Percentiles rank a stretch among this genome's conserved stretches.
Evolutionary conservation across 2,329 filamentous ascomycete species (phyloP).

Genomic region (Colletotrichum somersetense): DNA sequence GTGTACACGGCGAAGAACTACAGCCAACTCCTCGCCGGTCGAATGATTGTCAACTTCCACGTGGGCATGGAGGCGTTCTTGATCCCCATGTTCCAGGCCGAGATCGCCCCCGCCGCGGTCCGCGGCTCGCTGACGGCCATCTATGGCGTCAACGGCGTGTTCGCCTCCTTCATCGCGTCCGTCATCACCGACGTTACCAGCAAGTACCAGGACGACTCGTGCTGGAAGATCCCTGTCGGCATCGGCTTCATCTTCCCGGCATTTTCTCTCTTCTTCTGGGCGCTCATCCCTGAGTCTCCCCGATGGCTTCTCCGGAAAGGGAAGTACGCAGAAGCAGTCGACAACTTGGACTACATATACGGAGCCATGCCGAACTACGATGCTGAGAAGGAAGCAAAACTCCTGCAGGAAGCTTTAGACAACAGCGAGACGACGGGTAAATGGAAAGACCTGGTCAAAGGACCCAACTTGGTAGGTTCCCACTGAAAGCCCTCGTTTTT

Average conservation of each 20-base stretch:
- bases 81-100: constrained; percentile 44
- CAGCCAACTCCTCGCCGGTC: constrained; percentile 37
- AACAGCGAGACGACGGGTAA: constrained; percentile 23
- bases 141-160: constrained; percentile 44
- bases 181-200: constrained; percentile 44
- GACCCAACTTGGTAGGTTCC: constrained; percentile 24
- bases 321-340: constrained; percentile 36
- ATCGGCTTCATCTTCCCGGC: constrained; percentile 42
- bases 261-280: constrained; percentile 37
- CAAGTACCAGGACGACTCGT: constrained; percentile 38
- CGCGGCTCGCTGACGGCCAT: constrained; percentile 42
- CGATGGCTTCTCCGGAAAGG: constrained; percentile 47
- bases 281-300: constrained; percentile 46
- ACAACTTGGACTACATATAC: constrained; percentile 41
- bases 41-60: constrained; percentile 43
- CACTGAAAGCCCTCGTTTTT: background rate
- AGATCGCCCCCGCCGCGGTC: constrained; percentile 43
- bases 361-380: constrained; percentile 38
- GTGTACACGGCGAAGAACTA: constrained; percentile 39
- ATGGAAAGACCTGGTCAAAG: constrained; percentile 36
- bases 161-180: constrained; percentile 43
- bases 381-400: constrained; percentile 41
- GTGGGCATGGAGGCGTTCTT: constrained; percentile 44
- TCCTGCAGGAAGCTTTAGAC: constrained; percentile 38
- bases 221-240: constrained; percentile 43